Conservation (phyloP, 139 green algal genomes). For the Chlorella sorokiniana region DNA sequence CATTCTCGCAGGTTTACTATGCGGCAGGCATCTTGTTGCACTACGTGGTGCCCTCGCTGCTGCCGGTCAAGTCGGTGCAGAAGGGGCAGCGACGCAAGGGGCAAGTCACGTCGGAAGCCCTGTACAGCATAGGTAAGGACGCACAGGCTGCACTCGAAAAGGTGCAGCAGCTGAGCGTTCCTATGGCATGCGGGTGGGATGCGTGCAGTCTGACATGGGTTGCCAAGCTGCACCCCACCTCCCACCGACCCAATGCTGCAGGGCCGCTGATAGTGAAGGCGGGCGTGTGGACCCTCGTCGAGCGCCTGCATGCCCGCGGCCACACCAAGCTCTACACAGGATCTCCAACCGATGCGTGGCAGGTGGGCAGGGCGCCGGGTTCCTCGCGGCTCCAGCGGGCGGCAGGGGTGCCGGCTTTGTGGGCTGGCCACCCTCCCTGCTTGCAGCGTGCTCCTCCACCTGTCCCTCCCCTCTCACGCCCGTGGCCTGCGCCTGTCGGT, state of each 20-base stretch:
- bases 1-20: conserved; percentile 76
- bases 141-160: background rate
- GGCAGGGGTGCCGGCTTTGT: too few relatives aligned
- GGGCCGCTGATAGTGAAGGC: conserved; percentile 82
- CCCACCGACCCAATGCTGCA: conserved; percentile 19
- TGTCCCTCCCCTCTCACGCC: too few relatives aligned
- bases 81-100: conserved; percentile 39
- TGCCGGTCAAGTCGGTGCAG: conserved; percentile 55
- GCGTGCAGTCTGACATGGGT: too few relatives aligned
- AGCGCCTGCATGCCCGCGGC: conserved; percentile 62
- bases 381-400: too few relatives aligned
- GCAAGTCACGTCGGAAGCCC: conserved; percentile 63
- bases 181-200: too few relatives aligned
- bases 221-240: background rate
- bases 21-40: conserved; percentile 62
- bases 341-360: background rate
- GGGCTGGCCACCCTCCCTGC: too few relatives aligned
- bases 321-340: conserved; percentile 58
- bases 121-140: conserved; percentile 62
- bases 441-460: too few relatives aligned
- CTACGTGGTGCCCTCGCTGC: conserved; percentile 60
- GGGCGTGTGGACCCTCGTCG: conserved; percentile 69
- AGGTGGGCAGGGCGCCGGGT: background rate
- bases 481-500: too few relatives aligned
- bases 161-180: background rate